Conservation (phyloP, 257 asterid species). For the Anisodus tanguticus region DNA sequence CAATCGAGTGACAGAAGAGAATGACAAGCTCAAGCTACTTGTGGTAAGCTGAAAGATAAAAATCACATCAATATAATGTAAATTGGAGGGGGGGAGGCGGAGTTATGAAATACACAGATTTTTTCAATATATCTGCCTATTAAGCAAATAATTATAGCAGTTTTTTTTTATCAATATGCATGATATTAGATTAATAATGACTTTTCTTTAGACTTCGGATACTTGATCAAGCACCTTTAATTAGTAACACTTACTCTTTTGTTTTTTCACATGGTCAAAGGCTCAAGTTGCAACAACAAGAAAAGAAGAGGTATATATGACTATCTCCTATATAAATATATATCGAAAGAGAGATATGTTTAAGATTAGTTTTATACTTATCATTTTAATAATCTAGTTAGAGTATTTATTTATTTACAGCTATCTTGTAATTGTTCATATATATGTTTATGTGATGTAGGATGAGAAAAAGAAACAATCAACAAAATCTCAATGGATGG, state of each 20-base stretch:
- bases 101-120: too few relatives aligned
- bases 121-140: too few relatives aligned
- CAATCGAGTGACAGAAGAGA: not conserved
- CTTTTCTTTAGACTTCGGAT: too few relatives aligned
- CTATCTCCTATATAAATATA: not conserved
- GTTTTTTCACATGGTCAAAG: not conserved
- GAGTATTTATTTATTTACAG: too few relatives aligned
- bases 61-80: not conserved
- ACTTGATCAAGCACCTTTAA: not conserved
- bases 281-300: not conserved
- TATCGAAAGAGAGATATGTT: not conserved
- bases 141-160: too few relatives aligned
- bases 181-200: too few relatives aligned
- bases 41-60: not conserved
- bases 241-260: not conserved
- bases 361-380: not conserved
- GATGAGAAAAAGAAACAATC: not conserved
- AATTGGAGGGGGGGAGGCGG: not conserved
- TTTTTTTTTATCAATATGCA: too few relatives aligned
- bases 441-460: not conserved
- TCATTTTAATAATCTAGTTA: too few relatives aligned
- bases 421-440: not conserved
- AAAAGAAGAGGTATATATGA: not conserved
- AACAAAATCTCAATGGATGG: not conserved
- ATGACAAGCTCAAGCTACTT: not conserved